phyloP scores from a whole-genome alignment of 1,284 basidiomycete species.

The Vanrija sp. region DNA sequence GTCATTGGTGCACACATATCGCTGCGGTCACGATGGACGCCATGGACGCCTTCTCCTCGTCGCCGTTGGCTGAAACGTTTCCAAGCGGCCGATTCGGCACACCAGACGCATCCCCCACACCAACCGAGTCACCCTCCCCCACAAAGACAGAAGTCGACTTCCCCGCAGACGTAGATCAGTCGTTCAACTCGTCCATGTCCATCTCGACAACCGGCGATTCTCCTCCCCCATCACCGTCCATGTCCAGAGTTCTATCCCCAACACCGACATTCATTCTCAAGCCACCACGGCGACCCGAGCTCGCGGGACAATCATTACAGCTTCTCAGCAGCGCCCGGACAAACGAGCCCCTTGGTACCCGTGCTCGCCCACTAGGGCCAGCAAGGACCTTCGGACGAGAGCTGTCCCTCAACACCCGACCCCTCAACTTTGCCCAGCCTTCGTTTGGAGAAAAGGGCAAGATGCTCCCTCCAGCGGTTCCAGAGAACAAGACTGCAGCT shows the following conservation, averaged over 20 bases:
- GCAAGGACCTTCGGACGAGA: conserved; percentile 38
- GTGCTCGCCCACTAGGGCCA: not conserved
- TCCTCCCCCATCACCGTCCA: conserved; percentile 12
- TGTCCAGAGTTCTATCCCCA: conserved; percentile 21
- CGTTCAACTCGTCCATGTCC: conserved; percentile 49
- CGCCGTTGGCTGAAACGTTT: conserved; percentile 41
- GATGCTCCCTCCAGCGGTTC: conserved; percentile 40
- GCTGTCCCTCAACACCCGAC: conserved; percentile 25
- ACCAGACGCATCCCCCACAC: not conserved
- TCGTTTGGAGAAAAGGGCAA: conserved; percentile 24
- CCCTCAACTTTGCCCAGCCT: not conserved
- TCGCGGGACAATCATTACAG: not conserved
- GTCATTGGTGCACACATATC: too few relatives aligned
- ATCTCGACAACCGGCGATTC: conserved; percentile 28
- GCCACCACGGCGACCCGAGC: conserved; percentile 32
- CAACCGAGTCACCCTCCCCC: conserved; percentile 26
- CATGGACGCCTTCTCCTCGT: conserved; percentile 42
- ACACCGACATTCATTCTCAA: conserved; percentile 23
- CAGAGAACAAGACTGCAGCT: conserved; percentile 16
- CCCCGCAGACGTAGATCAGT: conserved; percentile 46
- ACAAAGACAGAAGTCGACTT: conserved; percentile 43
- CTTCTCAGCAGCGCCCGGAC: not conserved
- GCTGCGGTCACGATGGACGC: conserved; percentile 26
- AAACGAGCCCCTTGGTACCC: not conserved
- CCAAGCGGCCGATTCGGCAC: conserved; percentile 31